Evolutionary conservation across 345 rosid genomes (phyloP).

Genomic region (Eucalyptus erythrocorys): DNA sequence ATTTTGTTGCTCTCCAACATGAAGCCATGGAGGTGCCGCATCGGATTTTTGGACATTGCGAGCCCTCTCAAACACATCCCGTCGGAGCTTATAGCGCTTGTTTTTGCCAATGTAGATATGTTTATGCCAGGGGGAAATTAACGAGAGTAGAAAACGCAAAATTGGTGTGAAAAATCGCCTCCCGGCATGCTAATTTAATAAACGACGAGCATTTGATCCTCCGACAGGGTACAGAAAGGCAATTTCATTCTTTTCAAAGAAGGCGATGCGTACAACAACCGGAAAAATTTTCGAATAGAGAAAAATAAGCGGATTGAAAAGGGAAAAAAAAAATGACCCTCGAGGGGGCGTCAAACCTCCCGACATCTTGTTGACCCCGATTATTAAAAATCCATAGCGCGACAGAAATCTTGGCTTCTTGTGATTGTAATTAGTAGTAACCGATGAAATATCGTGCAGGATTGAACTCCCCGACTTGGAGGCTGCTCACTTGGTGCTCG

Average conservation of each 20-base stretch:
- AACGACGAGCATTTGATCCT: background rate
- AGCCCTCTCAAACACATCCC: background rate
- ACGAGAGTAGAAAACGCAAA: background rate
- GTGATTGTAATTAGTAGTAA: background rate
- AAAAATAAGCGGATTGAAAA: background rate
- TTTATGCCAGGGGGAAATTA: background rate
- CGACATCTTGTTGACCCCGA: background rate
- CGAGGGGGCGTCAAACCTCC: background rate
- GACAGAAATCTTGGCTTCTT: background rate
- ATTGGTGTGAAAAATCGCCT: background rate
- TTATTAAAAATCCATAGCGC: background rate
- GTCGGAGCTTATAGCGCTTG: background rate
- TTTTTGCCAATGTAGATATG: background rate
- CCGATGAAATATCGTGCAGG: background rate
- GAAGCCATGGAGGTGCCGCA: background rate
- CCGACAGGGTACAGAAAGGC: background rate
- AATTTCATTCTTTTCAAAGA: background rate
- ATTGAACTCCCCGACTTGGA: background rate
- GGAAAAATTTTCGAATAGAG: background rate
- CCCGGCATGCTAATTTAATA: background rate
- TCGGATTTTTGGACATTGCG: background rate
- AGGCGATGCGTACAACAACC: background rate
- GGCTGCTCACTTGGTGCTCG: conserved; percentile 62
- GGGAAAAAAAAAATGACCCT: background rate
- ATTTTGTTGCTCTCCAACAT: background rate